These are phyloP conservation scores for Paraphysoderma sedebokerense DNA, from an alignment of 371 early-diverging fungal genomes.

Conservation along the genomic window DNA sequence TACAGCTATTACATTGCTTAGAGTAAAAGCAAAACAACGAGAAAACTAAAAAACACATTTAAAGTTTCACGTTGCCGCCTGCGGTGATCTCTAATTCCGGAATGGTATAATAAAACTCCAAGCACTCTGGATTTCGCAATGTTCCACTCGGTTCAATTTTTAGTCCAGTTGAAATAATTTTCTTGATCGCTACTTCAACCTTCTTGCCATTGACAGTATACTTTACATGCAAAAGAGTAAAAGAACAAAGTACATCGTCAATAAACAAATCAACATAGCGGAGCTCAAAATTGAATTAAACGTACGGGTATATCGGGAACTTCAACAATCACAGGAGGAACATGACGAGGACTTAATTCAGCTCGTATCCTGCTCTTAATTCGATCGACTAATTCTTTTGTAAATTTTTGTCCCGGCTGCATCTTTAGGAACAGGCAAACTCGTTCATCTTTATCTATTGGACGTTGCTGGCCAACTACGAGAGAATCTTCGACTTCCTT, in stretches of 20 bases:
- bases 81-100: slow-evolving; percentile 23
- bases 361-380: slow-evolving; percentile 58
- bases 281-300: neutral
- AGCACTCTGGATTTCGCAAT: slow-evolving; percentile 71
- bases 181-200: slow-evolving; percentile 91
- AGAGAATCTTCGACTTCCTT: slow-evolving; percentile 50
- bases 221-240: slow-evolving; percentile 12
- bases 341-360: slow-evolving; percentile 79
- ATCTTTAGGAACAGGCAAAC: slow-evolving; percentile 80
- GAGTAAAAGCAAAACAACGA: no score
- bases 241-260: no score
- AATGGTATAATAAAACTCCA: slow-evolving; percentile 52
- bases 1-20: no score
- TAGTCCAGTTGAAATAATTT: slow-evolving; percentile 65
- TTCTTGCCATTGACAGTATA: slow-evolving; percentile 94
- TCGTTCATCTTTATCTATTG: slow-evolving; percentile 64
- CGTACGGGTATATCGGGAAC: slow-evolving; percentile 71
- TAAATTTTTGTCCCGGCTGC: slow-evolving; percentile 20
- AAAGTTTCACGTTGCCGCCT: neutral
- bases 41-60: no score
- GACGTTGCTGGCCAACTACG: slow-evolving; percentile 66
- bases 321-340: slow-evolving; percentile 71
- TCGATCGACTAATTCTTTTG: slow-evolving; percentile 21
- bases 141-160: slow-evolving; percentile 52
- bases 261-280: neutral